A percentile compares a stretch with the other conserved stretches of the same genome.
Conservation (phyloP, 164 flowering plant species). For the Magnolia kwangsiensis region DNA sequence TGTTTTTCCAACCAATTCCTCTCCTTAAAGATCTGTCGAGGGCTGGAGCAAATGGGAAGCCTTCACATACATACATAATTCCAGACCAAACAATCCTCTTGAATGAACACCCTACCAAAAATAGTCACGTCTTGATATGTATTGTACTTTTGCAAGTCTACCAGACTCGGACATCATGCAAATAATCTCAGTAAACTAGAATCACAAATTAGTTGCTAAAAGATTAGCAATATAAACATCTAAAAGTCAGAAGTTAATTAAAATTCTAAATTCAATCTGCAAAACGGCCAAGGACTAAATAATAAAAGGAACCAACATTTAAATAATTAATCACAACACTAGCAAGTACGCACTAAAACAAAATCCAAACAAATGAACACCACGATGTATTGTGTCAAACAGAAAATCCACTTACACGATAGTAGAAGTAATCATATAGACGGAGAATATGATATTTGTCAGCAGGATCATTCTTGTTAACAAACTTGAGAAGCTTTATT, state of each 20-base stretch:
- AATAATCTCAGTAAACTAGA: no score
- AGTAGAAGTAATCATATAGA: constrained; percentile 93
- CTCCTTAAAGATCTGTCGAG: no score
- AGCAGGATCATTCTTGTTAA: constrained; percentile 95
- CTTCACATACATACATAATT: no score
- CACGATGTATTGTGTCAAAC: neutral
- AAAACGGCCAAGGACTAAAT: neutral
- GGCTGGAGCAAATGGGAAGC: no score
- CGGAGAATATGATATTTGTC: constrained; percentile 94
- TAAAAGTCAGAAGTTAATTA: neutral
- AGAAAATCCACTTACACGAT: constrained; percentile 61
- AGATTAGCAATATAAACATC: neutral
- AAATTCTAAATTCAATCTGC: neutral
- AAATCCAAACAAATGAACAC: neutral
- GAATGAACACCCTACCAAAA: no score
- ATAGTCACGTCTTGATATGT: no score
- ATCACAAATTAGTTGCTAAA: no score
- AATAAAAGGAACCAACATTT: neutral
- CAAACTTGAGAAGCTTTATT: constrained; percentile 96
- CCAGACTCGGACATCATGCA: no score
- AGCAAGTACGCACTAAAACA: neutral
- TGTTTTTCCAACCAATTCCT: no score
- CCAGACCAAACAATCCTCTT: no score
- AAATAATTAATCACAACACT: neutral
- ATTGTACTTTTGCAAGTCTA: no score